These are phyloP conservation scores for Rosa persica DNA, from an alignment of 306 rosid genomes.

Conservation along the genomic window DNA sequence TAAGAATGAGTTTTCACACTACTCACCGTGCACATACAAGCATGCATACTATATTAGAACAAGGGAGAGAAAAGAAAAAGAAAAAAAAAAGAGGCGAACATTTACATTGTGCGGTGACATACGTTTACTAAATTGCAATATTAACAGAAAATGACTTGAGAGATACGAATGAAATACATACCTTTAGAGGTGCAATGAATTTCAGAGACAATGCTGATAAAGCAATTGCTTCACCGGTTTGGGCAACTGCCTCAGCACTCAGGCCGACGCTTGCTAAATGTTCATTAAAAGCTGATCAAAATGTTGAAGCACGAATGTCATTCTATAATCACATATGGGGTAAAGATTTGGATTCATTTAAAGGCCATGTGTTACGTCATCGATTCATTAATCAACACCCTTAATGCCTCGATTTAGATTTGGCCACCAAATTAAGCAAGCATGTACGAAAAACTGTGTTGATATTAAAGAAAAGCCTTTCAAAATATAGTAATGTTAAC, in stretches of 20 bases:
- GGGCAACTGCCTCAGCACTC: conserved; percentile 61
- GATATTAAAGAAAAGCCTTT: not conserved
- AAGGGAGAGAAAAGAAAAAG: no score
- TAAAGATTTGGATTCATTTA: no score
- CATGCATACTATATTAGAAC: no score
- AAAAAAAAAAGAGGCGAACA: no score
- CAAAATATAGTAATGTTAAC: not conserved
- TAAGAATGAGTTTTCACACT: no score
- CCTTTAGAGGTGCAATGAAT: conserved; percentile 81
- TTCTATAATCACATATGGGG: not conserved
- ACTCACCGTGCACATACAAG: no score
- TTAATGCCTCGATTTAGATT: not conserved
- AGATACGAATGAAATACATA: conserved; percentile 22
- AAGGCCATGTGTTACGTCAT: not conserved
- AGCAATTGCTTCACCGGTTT: conserved; percentile 66
- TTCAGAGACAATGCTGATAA: conserved; percentile 65
- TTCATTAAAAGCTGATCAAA: conserved; percentile 57
- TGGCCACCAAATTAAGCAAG: not conserved
- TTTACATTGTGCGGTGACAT: no score
- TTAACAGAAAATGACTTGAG: no score
- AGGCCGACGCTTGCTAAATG: conserved; percentile 56
- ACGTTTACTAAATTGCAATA: no score
- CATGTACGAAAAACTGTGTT: not conserved
- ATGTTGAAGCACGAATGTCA: conserved; percentile 26
- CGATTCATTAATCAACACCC: not conserved